Conservation (phyloP, 495 filamentous ascomycete genomes). For the Annulohypoxylon bovei region DNA sequence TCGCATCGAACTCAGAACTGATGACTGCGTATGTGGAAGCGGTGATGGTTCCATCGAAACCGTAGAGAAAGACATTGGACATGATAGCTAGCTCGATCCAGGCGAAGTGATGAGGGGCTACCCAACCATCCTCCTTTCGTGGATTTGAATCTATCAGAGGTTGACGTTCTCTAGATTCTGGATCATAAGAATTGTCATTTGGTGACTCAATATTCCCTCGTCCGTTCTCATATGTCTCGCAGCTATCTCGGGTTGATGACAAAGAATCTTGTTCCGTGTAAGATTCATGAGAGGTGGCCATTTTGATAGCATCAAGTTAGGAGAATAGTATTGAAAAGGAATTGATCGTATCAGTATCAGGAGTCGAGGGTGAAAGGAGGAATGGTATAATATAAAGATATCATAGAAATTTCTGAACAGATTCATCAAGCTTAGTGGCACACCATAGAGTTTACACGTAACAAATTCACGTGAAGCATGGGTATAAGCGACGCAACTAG, state of each 20-base stretch:
- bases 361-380: not conserved
- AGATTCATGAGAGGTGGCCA: not conserved
- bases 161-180: slow-evolving; percentile 45
- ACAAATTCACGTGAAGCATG: not conserved
- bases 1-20: slow-evolving; percentile 63
- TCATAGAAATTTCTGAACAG: not conserved
- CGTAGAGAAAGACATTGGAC: slow-evolving; percentile 72
- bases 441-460: not conserved
- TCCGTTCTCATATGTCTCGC: not conserved
- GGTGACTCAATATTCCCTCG: not conserved
- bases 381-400: not conserved
- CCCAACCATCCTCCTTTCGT: slow-evolving; percentile 48
- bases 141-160: slow-evolving; percentile 51
- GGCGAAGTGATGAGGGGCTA: slow-evolving; percentile 50
- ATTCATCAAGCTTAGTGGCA: not conserved
- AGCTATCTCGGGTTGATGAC: not conserved
- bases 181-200: slow-evolving; percentile 31
- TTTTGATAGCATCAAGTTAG: not conserved
- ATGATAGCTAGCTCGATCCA: slow-evolving; percentile 67
- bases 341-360: not conserved
- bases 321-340: not conserved
- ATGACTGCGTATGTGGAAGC: slow-evolving; percentile 73
- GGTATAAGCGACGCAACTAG: not conserved
- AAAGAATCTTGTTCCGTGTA: not conserved
- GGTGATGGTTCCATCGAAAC: slow-evolving; percentile 74